Evolutionary conservation across 495 filamentous ascomycete genomes (phyloP).

Genomic region (Articulospora tetracladia): DNA sequence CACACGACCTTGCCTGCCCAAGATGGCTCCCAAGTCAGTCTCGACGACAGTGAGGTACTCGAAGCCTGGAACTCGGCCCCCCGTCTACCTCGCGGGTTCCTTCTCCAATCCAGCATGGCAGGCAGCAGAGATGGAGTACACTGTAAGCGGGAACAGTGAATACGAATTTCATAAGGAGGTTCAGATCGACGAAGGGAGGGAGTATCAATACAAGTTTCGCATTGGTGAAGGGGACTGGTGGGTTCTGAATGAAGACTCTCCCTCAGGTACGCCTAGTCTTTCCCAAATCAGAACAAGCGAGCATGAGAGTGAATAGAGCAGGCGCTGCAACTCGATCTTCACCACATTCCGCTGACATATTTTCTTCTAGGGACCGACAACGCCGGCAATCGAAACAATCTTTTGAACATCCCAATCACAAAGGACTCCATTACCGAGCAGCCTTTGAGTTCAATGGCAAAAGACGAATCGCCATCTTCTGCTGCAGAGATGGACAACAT

Average conservation of each 20-base stretch:
- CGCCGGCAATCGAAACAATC: conserved; percentile 55
- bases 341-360: background rate
- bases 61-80: conserved; percentile 51
- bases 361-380: conserved; percentile 43
- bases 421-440: background rate
- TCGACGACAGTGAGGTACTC: conserved; percentile 53
- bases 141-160: conserved; percentile 36
- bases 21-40: conserved; percentile 25
- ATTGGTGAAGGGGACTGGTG: conserved; percentile 61
- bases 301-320: background rate
- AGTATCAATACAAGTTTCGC: conserved; percentile 69
- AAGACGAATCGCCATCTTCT: background rate
- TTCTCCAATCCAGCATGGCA: conserved; percentile 64
- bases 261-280: conserved; percentile 39
- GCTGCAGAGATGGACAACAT: background rate
- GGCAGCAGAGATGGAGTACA: conserved; percentile 53
- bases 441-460: background rate
- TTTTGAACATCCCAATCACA: conserved; percentile 39
- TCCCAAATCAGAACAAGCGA: background rate
- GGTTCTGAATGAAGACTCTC: conserved; percentile 53
- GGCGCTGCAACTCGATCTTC: background rate
- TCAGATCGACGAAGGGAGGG: conserved; percentile 36
- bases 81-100: conserved; percentile 62
- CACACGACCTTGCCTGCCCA: background rate
- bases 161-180: conserved; percentile 44